Evolutionary conservation across 805 yeast species (phyloP), one percentile per base, ranked within the genome.

Genomic region (Candida manassasensis): DNA sequence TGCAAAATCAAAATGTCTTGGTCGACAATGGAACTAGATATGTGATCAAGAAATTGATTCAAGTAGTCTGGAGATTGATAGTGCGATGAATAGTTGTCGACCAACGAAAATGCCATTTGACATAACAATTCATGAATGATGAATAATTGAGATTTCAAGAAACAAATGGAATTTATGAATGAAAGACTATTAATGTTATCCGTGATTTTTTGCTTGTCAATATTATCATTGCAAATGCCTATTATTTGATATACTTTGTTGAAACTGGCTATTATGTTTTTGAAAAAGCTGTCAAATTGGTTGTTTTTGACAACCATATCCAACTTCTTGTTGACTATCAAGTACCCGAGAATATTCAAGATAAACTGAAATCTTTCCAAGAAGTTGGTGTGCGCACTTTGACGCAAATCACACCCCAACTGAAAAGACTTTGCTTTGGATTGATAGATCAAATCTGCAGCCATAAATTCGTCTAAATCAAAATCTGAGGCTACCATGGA

Each of bases 61-160:
- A 71, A 71, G 4, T 67, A 55, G 0, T 59, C 53, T 6, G 49
- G 29, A 10, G 55, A 41, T 9, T 56, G 43, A 29, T 57, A 59
- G 25, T 55, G 44, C 2, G 60, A 46, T 17, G 52, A 40, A 26
- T 65, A 62, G 25, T 62, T 62, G 2, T 63, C 61, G 6, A 71
- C 61, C 29, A 75, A 54, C 2, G 82, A 80, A 45, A 55, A 75
- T 5, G 82, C 61, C 1, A 85, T 64, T 52, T 79, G 84, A 29
- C 89, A 81, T 36, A 89, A 57, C 2, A 70, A 51, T 48, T 86
- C 95, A 53, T 88, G 93, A 47, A 81, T 80, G 33, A 65, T 66
- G 35, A 77, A 70, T 19, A 85, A 63, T 43, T 77, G 77, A 37
- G 74, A 76, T 42, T 87, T 75, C 49, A 83, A 73, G 47, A 73